phyloP scores from a whole-genome alignment of 2,329 filamentous ascomycete genomes.

The Talaromyces sp. region DNA sequence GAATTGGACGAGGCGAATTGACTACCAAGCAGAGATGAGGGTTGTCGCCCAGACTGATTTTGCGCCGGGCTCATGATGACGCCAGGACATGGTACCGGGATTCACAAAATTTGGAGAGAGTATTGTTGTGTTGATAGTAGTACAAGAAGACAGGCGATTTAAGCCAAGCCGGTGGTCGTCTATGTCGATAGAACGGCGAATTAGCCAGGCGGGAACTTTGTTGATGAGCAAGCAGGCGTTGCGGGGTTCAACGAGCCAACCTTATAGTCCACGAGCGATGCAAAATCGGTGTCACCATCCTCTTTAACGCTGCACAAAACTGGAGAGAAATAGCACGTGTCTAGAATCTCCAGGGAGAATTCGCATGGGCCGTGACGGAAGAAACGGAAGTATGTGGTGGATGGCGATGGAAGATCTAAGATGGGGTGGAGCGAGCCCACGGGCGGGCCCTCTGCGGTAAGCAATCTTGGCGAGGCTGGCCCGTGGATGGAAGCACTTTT shows the following conservation, averaged over 20 bases:
- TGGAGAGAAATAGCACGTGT: background rate
- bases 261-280: background rate
- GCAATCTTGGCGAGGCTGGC: background rate
- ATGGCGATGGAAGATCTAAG: background rate
- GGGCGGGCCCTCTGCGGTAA: background rate
- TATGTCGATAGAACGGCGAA: background rate
- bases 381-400: background rate
- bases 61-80: constrained; percentile 18
- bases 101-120: background rate
- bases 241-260: background rate
- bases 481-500: background rate
- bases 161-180: background rate
- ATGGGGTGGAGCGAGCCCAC: background rate
- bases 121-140: background rate
- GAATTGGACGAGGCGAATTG: constrained; percentile 34
- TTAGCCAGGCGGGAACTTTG: background rate
- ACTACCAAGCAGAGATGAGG: constrained; percentile 18
- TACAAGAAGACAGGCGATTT: background rate
- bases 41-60: constrained; percentile 15
- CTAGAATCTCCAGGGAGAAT: background rate
- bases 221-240: background rate
- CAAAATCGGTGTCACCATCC: background rate
- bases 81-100: constrained; percentile 15
- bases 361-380: background rate
- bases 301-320: background rate